Percentiles rank a stretch among this genome's conserved stretches.
Evolutionary conservation across 176 grass and related monocot genomes (phyloP).

Genomic region (Themeda triandra): DNA sequence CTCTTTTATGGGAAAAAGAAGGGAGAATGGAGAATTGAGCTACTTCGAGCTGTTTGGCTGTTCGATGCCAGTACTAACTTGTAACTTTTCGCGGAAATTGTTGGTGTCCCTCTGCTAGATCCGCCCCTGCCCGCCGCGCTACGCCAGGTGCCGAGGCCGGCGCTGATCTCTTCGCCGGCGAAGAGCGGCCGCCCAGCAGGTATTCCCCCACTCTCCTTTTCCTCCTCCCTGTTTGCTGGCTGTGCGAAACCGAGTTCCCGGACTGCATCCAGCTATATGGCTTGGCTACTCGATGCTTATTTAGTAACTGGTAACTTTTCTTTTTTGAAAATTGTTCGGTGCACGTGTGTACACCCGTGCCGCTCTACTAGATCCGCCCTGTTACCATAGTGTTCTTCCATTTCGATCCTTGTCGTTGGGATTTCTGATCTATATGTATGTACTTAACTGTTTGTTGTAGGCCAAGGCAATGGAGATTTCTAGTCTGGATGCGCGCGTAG

Average conservation of each 20-base stretch:
- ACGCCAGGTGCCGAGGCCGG: background rate
- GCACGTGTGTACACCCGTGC: background rate
- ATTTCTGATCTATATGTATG: background rate
- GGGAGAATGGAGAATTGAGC: too few species aligned
- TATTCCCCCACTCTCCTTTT: background rate
- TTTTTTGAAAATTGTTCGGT: background rate
- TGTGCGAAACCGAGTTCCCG: background rate
- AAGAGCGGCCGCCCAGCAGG: background rate
- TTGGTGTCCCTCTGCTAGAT: background rate
- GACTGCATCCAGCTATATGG: background rate
- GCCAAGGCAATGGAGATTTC: background rate
- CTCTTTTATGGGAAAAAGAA: too few species aligned
- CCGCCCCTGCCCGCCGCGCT: background rate
- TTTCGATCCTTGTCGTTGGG: background rate
- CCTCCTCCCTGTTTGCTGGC: background rate
- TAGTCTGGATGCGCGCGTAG: background rate
- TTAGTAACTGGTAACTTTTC: background rate
- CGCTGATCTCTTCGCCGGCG: background rate
- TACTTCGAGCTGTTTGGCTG: too few species aligned
- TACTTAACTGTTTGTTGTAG: background rate
- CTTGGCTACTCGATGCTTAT: background rate
- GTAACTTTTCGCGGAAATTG: too few species aligned
- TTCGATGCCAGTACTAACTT: too few species aligned
- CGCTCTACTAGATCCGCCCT: background rate
- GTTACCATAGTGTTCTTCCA: background rate